phyloP scores from a whole-genome alignment of 768 basidiomycete genomes.

The Coprinopsis strossmayeri region DNA sequence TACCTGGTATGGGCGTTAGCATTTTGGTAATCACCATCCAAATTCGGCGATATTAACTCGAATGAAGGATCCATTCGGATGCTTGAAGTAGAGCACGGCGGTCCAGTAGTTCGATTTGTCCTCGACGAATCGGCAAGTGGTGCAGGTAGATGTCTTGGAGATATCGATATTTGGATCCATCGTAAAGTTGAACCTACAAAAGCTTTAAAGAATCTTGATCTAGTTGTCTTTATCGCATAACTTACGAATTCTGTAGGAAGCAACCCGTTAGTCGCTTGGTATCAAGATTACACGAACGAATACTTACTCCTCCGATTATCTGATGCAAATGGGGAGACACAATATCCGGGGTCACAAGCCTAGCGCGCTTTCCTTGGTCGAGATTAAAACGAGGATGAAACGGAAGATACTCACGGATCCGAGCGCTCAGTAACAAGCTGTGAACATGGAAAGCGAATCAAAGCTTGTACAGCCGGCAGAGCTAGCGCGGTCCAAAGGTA shows the following conservation, averaged over 20 bases:
- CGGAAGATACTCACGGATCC: not conserved
- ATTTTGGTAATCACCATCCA: not conserved
- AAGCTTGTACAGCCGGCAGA: not conserved
- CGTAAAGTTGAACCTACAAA: conserved; percentile 2
- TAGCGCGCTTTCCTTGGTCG: not conserved
- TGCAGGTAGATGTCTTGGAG: not conserved
- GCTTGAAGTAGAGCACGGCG: conserved; percentile 5
- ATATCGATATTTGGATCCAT: conserved; percentile 3
- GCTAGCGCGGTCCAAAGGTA: not conserved
- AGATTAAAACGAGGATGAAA: not conserved
- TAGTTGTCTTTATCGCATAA: not conserved
- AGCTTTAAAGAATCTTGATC: not conserved
- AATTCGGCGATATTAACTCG: not conserved
- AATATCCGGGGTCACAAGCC: not conserved
- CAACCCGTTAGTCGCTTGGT: not conserved
- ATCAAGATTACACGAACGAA: not conserved
- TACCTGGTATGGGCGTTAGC: not conserved
- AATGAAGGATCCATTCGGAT: conserved; percentile 5
- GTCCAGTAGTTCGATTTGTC: conserved; percentile 8
- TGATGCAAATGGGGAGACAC: conserved; percentile 5
- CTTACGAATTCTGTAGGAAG: not conserved
- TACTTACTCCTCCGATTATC: conserved; percentile 5
- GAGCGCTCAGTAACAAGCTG: conserved; percentile 5
- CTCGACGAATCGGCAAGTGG: conserved; percentile 6
- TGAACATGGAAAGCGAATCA: conserved; percentile 1